phyloP scores from a whole-genome alignment of 169 alveolate species.

The Cystoisospora suis region DNA sequence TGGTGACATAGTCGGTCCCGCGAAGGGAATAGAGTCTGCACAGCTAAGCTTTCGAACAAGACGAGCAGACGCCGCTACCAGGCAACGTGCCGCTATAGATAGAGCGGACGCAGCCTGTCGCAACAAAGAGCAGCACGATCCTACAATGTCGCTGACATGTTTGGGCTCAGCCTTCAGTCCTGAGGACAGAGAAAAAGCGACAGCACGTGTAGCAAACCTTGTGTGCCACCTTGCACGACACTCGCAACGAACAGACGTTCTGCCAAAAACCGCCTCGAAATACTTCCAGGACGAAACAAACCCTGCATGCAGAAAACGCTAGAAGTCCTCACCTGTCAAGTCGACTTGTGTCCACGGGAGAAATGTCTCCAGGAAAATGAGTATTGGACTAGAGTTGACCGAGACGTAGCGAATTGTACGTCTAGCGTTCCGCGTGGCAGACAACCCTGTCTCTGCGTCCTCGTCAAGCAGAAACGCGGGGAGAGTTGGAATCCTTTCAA shows the following conservation, averaged over 20 bases:
- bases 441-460: no score
- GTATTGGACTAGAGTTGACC: conserved; percentile 10
- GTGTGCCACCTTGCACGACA: neutral
- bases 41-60: no score
- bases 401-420: neutral
- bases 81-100: no score
- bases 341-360: conserved; percentile 54
- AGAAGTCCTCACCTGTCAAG: conserved; percentile 36
- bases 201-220: neutral
- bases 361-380: conserved; percentile 30
- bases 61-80: no score
- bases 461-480: conserved; percentile 16
- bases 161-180: neutral
- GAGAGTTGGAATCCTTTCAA: neutral
- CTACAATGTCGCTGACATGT: neutral
- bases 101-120: no score
- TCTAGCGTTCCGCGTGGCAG: neutral
- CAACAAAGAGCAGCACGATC: no score
- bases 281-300: no score
- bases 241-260: neutral
- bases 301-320: no score
- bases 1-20: no score
- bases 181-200: neutral
- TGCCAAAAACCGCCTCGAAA: neutral
- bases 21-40: no score